Percentiles rank a stretch among this genome's conserved stretches.
phyloP scores from a whole-genome alignment of 768 basidiomycete genomes.

The Pulveroboletus frians region DNA sequence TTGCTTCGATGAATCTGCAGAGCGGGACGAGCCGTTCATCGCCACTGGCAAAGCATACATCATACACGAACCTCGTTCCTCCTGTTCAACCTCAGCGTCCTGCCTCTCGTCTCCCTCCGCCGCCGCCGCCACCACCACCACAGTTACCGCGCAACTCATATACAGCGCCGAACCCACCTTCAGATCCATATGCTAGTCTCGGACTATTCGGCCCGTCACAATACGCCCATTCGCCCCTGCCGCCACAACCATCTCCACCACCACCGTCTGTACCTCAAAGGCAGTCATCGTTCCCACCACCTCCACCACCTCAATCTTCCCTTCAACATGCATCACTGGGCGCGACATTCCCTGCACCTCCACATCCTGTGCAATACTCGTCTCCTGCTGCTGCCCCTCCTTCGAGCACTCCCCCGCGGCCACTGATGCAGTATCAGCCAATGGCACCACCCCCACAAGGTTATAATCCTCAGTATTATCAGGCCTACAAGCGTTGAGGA shows the following conservation, averaged over 20 bases:
- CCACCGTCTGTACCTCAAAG: conserved; percentile 21
- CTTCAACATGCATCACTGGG: conserved; percentile 16
- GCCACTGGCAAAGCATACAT: conserved; percentile 23
- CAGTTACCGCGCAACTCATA: conserved; percentile 24
- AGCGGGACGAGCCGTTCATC: conserved; percentile 22
- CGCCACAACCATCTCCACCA: conserved; percentile 11
- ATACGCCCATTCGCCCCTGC: not conserved
- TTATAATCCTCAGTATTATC: conserved; percentile 27
- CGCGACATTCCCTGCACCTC: conserved; percentile 26
- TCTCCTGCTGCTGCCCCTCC: conserved; percentile 18
- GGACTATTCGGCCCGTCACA: conserved; percentile 25
- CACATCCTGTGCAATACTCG: conserved; percentile 24
- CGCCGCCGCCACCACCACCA: conserved; percentile 27
- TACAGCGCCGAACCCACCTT: conserved; percentile 18
- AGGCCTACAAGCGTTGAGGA: conserved; percentile 27
- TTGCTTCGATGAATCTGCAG: conserved; percentile 53
- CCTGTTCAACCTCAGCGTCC: conserved; percentile 21
- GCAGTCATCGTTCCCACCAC: conserved; percentile 24
- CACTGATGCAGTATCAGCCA: conserved; percentile 24
- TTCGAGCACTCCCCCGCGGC: conserved; percentile 12
- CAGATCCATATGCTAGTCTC: conserved; percentile 35
- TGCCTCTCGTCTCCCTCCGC: conserved; percentile 13
- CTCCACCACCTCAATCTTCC: conserved; percentile 11
- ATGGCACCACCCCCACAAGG: conserved; percentile 31
- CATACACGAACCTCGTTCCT: conserved; percentile 17